These are phyloP conservation scores for Myrica gale DNA, from an alignment of 306 rosid species.

Conservation along the genomic window DNA sequence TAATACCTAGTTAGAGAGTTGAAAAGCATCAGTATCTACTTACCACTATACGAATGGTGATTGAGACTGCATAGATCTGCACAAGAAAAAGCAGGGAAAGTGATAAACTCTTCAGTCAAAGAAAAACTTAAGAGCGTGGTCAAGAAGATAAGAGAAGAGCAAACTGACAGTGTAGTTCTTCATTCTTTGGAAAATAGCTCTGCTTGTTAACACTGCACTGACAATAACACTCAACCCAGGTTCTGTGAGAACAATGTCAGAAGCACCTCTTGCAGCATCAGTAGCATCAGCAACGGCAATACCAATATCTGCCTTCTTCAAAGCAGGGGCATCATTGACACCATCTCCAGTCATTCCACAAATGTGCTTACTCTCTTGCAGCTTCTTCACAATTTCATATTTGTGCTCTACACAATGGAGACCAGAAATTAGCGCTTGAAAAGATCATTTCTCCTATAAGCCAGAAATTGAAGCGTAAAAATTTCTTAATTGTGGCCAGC, in stretches of 20 bases:
- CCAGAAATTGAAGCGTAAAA: neutral
- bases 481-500: neutral
- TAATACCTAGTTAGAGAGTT: neutral
- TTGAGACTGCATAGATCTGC: conserved; percentile 98
- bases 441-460: neutral
- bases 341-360: conserved; percentile 99
- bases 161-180: conserved; percentile 88
- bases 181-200: conserved; percentile 98
- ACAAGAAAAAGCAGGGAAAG: conserved; percentile 3
- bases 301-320: conserved; percentile 97
- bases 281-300: conserved; percentile 99
- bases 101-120: conserved; percentile 13
- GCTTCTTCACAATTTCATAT: conserved; percentile 90
- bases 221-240: conserved; percentile 97
- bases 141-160: conserved; percentile 10
- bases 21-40: conserved; percentile 28
- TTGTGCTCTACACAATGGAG: conserved; percentile 64
- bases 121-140: neutral
- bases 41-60: conserved; percentile 99
- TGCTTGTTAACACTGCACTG: conserved; percentile 94
- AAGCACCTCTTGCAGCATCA: conserved; percentile 97
- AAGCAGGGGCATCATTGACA: conserved; percentile 98
- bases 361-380: conserved; percentile 94
- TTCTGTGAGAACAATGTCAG: conserved; percentile 94
- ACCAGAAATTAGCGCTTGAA: conserved; percentile 17